Evolutionary conservation across 305 asterid species (phyloP).

Genomic region (Fraxinus albicans): DNA sequence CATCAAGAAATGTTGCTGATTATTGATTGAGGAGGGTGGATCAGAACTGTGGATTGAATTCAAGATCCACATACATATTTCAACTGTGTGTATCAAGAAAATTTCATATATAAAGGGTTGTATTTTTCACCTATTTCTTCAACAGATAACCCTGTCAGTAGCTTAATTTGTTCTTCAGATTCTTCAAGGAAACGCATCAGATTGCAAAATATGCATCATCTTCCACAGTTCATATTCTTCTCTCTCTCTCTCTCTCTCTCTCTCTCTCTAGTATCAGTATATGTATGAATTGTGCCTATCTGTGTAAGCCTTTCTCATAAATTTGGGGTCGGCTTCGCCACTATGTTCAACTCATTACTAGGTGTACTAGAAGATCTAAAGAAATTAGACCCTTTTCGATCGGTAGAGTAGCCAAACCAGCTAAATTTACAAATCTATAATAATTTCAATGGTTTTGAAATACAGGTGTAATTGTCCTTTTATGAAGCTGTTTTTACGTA

Average conservation of each 20-base stretch:
- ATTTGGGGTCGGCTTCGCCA: background rate
- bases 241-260: background rate
- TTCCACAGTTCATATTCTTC: background rate
- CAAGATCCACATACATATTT: background rate
- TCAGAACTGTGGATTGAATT: background rate
- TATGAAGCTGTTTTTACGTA: slow-evolving; percentile 24
- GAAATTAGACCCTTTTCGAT: background rate
- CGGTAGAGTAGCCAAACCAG: background rate
- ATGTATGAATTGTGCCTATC: background rate
- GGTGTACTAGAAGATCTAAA: background rate
- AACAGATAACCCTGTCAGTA: background rate
- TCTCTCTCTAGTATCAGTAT: background rate
- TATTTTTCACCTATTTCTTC: background rate
- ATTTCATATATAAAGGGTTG: background rate
- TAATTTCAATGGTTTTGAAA: slow-evolving; percentile 9
- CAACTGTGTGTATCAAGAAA: background rate
- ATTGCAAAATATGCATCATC: background rate
- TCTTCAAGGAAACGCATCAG: background rate
- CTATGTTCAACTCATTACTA: background rate
- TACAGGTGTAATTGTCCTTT: slow-evolving; percentile 34
- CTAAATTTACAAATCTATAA: background rate
- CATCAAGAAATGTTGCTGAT: background rate
- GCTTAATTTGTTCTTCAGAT: background rate
- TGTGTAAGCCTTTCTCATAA: background rate
- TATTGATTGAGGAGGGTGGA: background rate